phyloP scores from a whole-genome alignment of 1,284 basidiomycete genomes.

The Ceratobasidium sp. region DNA sequence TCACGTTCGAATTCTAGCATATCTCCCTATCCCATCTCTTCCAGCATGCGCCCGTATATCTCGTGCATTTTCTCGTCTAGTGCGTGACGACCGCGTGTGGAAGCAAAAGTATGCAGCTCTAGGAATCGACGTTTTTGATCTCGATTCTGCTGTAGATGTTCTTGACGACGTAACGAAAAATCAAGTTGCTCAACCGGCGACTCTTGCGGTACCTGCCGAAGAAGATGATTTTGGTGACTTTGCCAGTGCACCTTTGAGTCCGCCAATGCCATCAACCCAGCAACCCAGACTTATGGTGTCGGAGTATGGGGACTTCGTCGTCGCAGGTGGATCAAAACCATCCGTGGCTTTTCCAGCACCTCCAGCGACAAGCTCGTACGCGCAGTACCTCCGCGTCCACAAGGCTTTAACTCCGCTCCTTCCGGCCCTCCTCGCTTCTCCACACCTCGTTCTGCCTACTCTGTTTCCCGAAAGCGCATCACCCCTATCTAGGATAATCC shows the following conservation, averaged over 20 bases:
- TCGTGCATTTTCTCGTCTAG: constrained; percentile 74
- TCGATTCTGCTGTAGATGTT: constrained; percentile 70
- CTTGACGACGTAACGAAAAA: constrained; percentile 63
- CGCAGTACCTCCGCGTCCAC: constrained; percentile 77
- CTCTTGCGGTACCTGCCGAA: constrained; percentile 65
- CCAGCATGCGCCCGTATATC: constrained; percentile 78
- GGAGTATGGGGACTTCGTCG: constrained; percentile 48
- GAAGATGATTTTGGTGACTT: constrained; percentile 96
- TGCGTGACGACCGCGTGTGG: constrained; percentile 82
- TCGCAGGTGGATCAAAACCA: constrained; percentile 51
- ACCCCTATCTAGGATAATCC: constrained; percentile 60
- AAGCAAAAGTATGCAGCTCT: constrained; percentile 75
- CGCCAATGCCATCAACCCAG: constrained; percentile 54
- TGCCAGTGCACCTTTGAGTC: constrained; percentile 64
- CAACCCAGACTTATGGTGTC: constrained; percentile 43
- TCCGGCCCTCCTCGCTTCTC: constrained; percentile 63
- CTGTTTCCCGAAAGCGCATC: constrained; percentile 63
- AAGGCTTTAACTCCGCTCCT: constrained; percentile 72
- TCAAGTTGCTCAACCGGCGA: constrained; percentile 52
- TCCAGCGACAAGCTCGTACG: constrained; percentile 59
- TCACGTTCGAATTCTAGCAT: constrained; percentile 77
- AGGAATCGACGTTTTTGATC: constrained; percentile 62
- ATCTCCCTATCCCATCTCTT: constrained; percentile 83
- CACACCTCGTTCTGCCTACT: constrained; percentile 70
- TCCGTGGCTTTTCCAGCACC: constrained; percentile 50